Evolutionary conservation across 331 rosid species (phyloP).

Genomic region (Acacia pycnantha): DNA sequence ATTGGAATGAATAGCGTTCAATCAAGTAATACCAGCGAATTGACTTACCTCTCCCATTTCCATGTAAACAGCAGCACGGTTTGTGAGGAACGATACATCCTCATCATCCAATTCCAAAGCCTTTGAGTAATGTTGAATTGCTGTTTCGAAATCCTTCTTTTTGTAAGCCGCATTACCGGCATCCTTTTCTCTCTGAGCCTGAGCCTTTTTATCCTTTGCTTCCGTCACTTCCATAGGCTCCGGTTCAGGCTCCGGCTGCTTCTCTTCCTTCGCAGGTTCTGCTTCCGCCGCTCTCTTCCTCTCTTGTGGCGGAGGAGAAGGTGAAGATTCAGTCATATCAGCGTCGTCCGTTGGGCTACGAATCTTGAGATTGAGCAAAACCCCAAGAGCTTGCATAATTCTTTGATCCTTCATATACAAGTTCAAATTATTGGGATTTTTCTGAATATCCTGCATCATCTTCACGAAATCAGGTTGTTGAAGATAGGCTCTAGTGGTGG

Average conservation of each 20-base stretch:
- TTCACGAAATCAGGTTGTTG: conserved; percentile 83
- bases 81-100: conserved; percentile 67
- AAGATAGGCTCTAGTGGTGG: conserved; percentile 66
- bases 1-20: not conserved
- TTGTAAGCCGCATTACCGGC: conserved; percentile 87
- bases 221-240: conserved; percentile 41
- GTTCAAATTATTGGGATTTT: conserved; percentile 62
- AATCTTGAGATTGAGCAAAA: conserved; percentile 78
- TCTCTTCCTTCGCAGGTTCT: conserved; percentile 44
- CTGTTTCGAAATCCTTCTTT: conserved; percentile 86
- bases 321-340: conserved; percentile 55
- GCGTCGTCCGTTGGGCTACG: conserved; percentile 46
- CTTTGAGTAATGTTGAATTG: conserved; percentile 72
- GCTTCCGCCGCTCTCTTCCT: conserved; percentile 61
- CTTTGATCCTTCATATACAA: conserved; percentile 75
- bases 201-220: conserved; percentile 55
- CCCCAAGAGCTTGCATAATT: conserved; percentile 91
- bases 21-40: not conserved
- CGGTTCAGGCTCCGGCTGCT: conserved; percentile 55
- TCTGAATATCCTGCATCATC: conserved; percentile 93
- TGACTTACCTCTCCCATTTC: conserved; percentile 82
- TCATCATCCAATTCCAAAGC: conserved; percentile 85
- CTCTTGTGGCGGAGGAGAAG: conserved; percentile 40
- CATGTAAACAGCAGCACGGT: conserved; percentile 90
- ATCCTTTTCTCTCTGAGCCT: conserved; percentile 81